A percentile compares a stretch with the other conserved stretches of the same genome.
phyloP scores from a whole-genome alignment of 805 yeast genomes.

The Torulaspora gathmanii region DNA sequence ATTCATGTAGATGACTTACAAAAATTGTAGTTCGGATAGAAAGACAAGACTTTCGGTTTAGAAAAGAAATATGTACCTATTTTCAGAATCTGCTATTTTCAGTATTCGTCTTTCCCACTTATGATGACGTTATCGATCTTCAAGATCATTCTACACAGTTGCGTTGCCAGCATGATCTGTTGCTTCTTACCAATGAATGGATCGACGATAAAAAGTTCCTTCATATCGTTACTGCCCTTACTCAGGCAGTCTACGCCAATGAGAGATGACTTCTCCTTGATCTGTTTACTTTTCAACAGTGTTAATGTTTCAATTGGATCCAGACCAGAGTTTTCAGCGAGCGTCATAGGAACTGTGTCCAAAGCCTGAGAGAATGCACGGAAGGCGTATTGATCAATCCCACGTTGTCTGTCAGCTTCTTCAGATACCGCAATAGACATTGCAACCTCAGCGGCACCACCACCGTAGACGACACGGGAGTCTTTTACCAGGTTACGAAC shows the following conservation, averaged over 20 bases:
- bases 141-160: slow-evolving; percentile 93
- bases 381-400: slow-evolving; percentile 97
- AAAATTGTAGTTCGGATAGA: background rate
- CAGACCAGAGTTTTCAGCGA: slow-evolving; percentile 96
- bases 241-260: slow-evolving; percentile 95
- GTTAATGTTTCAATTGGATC: slow-evolving; percentile 90
- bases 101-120: slow-evolving; percentile 75
- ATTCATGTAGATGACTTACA: slow-evolving; percentile 1
- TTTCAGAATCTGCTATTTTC: slow-evolving; percentile 3
- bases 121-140: slow-evolving; percentile 95
- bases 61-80: slow-evolving; percentile 1
- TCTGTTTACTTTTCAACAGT: slow-evolving; percentile 76
- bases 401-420: slow-evolving; percentile 88
- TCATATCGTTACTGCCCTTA: slow-evolving; percentile 85
- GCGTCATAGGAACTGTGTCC: slow-evolving; percentile 86
- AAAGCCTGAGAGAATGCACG: slow-evolving; percentile 89
- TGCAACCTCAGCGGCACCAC: slow-evolving; percentile 96
- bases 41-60: background rate
- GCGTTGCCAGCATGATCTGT: slow-evolving; percentile 92
- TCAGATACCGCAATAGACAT: slow-evolving; percentile 87
- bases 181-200: slow-evolving; percentile 97
- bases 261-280: slow-evolving; percentile 60
- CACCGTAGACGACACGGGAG: slow-evolving; percentile 95
- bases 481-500: slow-evolving; percentile 93
- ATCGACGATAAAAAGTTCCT: slow-evolving; percentile 88